These are phyloP conservation scores for Naganishia sp. DNA, from an alignment of 1,284 basidiomycete genomes.

Conservation along the genomic window DNA sequence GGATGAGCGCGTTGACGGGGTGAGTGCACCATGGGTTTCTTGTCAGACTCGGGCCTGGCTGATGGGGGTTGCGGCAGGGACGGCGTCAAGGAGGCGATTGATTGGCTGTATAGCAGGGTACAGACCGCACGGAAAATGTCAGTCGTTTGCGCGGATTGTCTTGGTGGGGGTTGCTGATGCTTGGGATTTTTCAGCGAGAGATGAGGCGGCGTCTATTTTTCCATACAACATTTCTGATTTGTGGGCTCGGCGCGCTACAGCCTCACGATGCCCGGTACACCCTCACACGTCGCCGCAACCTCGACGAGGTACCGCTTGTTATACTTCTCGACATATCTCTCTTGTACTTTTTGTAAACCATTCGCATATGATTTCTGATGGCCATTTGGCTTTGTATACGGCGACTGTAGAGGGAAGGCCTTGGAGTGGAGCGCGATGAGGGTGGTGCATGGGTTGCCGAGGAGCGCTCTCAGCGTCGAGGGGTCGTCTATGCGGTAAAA, in stretches of 20 bases:
- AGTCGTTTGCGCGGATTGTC: constrained; percentile 30
- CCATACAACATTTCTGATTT: neutral
- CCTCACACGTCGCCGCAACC: neutral
- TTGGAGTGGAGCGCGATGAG: constrained; percentile 17
- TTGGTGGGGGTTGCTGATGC: too few species aligned
- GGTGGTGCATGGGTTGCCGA: neutral
- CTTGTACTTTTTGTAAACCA: neutral
- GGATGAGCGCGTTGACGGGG: constrained; percentile 85
- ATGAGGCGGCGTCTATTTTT: neutral
- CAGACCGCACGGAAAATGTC: constrained; percentile 74
- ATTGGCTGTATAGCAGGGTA: constrained; percentile 90
- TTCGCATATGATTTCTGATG: neutral
- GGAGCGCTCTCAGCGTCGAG: neutral
- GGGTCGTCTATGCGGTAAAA: constrained; percentile 8
- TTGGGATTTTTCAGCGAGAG: neutral
- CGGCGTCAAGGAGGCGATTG: constrained; percentile 82
- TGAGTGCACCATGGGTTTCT: constrained; percentile 51
- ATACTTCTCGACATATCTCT: constrained; percentile 9
- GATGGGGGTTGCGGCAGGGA: constrained; percentile 59
- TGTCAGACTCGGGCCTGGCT: too few species aligned
- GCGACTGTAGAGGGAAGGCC: neutral
- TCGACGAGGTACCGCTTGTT: constrained; percentile 27
- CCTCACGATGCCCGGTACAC: constrained; percentile 1
- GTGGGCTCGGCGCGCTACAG: neutral
- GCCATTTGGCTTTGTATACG: neutral